Conservation (phyloP, 306 rosid genomes). For the Cucurbita moschata region DNA sequence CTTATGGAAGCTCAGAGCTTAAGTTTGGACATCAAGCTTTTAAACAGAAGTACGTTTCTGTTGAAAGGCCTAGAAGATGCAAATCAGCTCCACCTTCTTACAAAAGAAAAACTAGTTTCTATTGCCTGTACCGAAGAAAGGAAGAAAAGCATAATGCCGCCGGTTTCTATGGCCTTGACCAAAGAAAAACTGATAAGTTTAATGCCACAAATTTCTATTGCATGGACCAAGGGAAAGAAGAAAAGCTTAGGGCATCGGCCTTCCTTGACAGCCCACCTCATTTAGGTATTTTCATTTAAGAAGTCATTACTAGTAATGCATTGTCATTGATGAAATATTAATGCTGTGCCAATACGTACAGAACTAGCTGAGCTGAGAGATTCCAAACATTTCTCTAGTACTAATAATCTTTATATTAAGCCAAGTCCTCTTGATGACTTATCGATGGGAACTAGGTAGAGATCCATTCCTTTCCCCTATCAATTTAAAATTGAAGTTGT, state of each 20-base stretch:
- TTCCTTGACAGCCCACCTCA: constrained; percentile 16
- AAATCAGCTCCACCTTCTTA: constrained; percentile 74
- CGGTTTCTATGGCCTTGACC: constrained; percentile 30
- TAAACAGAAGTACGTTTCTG: constrained; percentile 11
- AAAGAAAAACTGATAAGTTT: constrained; percentile 23
- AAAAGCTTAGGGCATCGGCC: constrained; percentile 16
- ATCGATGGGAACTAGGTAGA: constrained; percentile 29
- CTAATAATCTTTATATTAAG: constrained; percentile 7
- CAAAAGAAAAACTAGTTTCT: constrained; percentile 44
- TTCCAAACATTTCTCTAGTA: constrained; percentile 16
- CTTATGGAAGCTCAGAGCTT: constrained; percentile 16
- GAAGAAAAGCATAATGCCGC: constrained; percentile 19
- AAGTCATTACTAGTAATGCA: constrained; percentile 3
- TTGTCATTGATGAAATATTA: constrained; percentile 4
- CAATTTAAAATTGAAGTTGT: not conserved
- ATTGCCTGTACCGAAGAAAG: constrained; percentile 18
- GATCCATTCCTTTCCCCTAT: constrained; percentile 6
- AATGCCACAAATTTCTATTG: constrained; percentile 27
- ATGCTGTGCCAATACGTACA: constrained; percentile 16
- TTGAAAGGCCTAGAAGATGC: constrained; percentile 46
- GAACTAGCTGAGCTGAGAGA: constrained; percentile 23
- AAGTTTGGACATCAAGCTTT: constrained; percentile 13
- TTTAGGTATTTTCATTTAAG: constrained; percentile 28
- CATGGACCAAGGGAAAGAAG: constrained; percentile 16
- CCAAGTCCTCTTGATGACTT: constrained; percentile 19